Conservation (phyloP, 2,329 filamentous ascomycete genomes). For the Colletotrichum lindemuthianum region DNA sequence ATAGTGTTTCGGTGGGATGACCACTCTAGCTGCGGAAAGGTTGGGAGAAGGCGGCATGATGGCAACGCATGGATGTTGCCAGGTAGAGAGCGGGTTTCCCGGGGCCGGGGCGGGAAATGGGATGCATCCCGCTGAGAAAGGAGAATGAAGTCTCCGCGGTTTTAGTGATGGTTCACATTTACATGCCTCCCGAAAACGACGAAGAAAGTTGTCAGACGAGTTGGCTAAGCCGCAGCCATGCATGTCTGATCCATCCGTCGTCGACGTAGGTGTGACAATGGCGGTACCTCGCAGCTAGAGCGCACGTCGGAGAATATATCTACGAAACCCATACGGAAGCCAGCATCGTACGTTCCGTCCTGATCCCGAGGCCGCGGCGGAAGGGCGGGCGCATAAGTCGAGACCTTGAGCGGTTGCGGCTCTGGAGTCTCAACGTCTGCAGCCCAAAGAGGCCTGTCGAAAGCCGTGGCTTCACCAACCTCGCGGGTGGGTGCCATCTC, state of each 20-base stretch:
- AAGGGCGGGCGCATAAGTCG: conserved; percentile 14
- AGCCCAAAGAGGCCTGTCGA: too few relatives aligned
- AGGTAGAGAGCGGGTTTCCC: conserved; percentile 7
- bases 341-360: neutral
- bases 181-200: too few relatives aligned
- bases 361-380: conserved; percentile 8
- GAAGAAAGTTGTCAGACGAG: too few relatives aligned
- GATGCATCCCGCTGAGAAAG: neutral
- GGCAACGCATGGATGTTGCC: conserved; percentile 29
- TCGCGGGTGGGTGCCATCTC: too few relatives aligned
- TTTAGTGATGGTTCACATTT: too few relatives aligned
- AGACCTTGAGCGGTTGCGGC: conserved; percentile 10
- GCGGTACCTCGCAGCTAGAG: conserved; percentile 2
- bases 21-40: neutral
- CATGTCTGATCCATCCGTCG: neutral
- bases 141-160: too few relatives aligned
- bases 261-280: neutral
- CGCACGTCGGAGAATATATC: conserved; percentile 12
- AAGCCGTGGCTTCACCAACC: too few relatives aligned
- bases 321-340: conserved; percentile 1
- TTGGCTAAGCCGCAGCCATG: neutral
- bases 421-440: neutral
- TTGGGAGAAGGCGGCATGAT: conserved; percentile 3
- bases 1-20: neutral
- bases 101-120: conserved; percentile 7